phyloP scores from a whole-genome alignment of 1,284 basidiomycete species.

The Stygiomarasmius scandens region DNA sequence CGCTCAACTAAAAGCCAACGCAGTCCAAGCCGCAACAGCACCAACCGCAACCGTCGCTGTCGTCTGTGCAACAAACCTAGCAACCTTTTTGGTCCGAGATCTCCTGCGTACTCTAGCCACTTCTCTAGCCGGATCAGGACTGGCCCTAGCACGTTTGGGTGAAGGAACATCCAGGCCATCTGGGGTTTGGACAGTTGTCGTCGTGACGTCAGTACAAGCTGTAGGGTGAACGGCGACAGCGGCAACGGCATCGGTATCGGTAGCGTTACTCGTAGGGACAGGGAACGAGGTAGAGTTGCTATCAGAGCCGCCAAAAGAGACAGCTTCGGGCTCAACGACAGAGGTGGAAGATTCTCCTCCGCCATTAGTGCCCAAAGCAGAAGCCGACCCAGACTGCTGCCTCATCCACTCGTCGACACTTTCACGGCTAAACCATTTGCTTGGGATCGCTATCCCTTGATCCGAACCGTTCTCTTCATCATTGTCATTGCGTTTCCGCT shows the following conservation, averaged over 20 bases:
- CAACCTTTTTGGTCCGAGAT: conserved; percentile 27
- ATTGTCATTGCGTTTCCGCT: conserved; percentile 44
- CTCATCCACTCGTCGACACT: background rate
- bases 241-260: background rate
- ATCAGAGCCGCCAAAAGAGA: background rate
- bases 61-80: conserved; percentile 51
- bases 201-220: background rate
- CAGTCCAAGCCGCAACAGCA: conserved; percentile 69
- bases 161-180: conserved; percentile 22
- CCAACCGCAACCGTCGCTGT: conserved; percentile 62
- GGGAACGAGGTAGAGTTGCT: background rate
- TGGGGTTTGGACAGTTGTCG: conserved; percentile 12
- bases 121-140: background rate
- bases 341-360: background rate
- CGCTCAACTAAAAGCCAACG: conserved; percentile 59
- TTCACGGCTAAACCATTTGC: background rate
- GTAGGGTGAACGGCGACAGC: background rate
- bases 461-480: conserved; percentile 24
- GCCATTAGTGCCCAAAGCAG: background rate
- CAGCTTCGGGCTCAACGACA: background rate
- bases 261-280: too few relatives aligned
- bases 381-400: background rate
- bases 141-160: conserved; percentile 45
- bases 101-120: conserved; percentile 23
- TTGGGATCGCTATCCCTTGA: background rate